Evolutionary conservation across 495 filamentous ascomycete species (phyloP).

Genomic region (Melanomma pulvis-pyrius): DNA sequence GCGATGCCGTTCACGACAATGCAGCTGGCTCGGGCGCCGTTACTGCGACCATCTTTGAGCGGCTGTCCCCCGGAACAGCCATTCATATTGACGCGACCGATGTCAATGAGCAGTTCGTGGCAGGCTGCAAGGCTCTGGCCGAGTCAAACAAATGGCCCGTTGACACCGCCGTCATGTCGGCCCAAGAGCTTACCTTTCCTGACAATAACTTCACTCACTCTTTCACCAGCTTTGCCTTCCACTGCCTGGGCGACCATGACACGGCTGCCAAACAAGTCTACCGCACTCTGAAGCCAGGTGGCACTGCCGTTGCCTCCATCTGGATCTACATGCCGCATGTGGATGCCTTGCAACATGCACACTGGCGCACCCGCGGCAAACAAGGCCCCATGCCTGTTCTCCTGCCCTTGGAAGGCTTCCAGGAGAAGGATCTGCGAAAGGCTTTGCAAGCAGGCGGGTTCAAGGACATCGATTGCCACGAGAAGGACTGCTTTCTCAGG

Average conservation of each 20-base stretch:
- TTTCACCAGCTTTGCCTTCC: slow-evolving; percentile 33
- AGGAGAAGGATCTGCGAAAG: neutral
- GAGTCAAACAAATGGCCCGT: slow-evolving; percentile 18
- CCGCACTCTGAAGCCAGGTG: slow-evolving; percentile 37
- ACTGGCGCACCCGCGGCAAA: slow-evolving; percentile 26
- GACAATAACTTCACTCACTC: slow-evolving; percentile 31
- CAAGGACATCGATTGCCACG: neutral
- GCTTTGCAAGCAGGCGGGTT: slow-evolving; percentile 1
- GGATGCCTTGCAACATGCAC: slow-evolving; percentile 23
- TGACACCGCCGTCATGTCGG: neutral
- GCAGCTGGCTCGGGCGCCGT: slow-evolving; percentile 41
- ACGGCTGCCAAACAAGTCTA: slow-evolving; percentile 28
- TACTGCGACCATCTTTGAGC: slow-evolving; percentile 31
- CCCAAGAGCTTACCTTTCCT: slow-evolving; percentile 14
- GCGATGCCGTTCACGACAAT: slow-evolving; percentile 41
- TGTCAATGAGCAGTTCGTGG: slow-evolving; percentile 23
- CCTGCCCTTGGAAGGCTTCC: slow-evolving; percentile 7
- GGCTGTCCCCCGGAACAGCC: slow-evolving; percentile 13
- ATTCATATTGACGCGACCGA: slow-evolving; percentile 37
- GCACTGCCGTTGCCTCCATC: slow-evolving; percentile 25
- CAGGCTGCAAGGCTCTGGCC: neutral
- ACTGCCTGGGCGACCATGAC: neutral
- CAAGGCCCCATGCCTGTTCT: slow-evolving; percentile 14
- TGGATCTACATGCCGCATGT: slow-evolving; percentile 35
- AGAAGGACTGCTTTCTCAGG: neutral